These are phyloP conservation scores for Apiospora pterosperma DNA, from an alignment of 2,329 filamentous ascomycete genomes.

Conservation along the genomic window DNA sequence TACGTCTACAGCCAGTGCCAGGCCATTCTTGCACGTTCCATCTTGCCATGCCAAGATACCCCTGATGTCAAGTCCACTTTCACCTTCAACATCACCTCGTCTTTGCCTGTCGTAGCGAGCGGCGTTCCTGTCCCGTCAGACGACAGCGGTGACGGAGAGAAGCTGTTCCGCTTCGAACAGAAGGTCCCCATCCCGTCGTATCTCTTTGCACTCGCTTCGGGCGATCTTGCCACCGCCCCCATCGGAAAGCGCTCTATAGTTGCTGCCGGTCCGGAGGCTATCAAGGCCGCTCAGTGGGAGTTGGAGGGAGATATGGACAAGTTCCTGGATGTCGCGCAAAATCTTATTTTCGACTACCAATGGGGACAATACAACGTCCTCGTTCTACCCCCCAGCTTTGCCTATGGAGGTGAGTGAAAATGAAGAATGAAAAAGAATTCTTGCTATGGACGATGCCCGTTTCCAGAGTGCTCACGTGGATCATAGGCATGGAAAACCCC, in stretches of 20 bases:
- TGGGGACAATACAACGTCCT: conserved; percentile 97
- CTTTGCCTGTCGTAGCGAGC: conserved; percentile 86
- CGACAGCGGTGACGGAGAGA: conserved; percentile 47
- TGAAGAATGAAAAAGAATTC: too few relatives aligned
- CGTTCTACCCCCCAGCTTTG: conserved; percentile 85
- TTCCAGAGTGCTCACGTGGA: not conserved
- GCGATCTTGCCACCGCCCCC: conserved; percentile 79
- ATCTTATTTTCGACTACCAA: conserved; percentile 77
- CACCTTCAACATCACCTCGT: conserved; percentile 82
- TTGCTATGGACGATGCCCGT: not conserved
- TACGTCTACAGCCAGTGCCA: conserved; percentile 99
- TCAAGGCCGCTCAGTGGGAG: conserved; percentile 84
- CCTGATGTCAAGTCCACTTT: conserved; percentile 97
- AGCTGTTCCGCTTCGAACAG: conserved; percentile 83
- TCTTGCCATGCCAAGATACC: conserved; percentile 97
- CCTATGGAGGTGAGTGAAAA: conserved; percentile 67
- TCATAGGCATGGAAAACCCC: conserved; percentile 78
- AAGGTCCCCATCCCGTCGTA: conserved; percentile 91
- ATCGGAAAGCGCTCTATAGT: conserved; percentile 85
- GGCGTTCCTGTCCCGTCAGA: conserved; percentile 60
- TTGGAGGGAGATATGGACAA: conserved; percentile 87
- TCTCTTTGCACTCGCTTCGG: conserved; percentile 85
- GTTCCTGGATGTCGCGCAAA: conserved; percentile 84
- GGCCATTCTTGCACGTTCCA: conserved; percentile 88
- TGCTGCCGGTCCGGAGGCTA: conserved; percentile 82